Evolutionary conservation across 2,329 filamentous ascomycete species (phyloP), one percentile per base, ranked within the genome.

Genomic region (Beauveria sp.): DNA sequence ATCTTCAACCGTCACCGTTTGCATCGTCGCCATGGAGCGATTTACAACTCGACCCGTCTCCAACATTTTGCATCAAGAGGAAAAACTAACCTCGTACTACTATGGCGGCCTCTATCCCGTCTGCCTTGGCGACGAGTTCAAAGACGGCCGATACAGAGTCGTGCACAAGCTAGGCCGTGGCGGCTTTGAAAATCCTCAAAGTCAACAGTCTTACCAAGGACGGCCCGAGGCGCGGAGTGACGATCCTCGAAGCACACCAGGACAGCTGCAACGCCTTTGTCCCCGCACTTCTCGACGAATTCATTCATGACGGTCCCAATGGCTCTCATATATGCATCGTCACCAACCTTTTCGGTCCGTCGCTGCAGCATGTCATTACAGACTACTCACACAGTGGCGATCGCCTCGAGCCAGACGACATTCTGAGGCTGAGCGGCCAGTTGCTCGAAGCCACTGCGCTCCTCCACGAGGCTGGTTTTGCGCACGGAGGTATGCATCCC

Each of bases 51-150:
- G 28, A 31, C 28, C 28, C 28, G 10, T 31, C 1, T 31, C 28
- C 28, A 31, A 31, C 28, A 31, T 31, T 31, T 31, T 31, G 28
- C 28, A 31, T 31, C 28, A 31, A 3, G 28, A 31, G 8, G 28
- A 10, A 31, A 8, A 28, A 28, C 26, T 28, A 28, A 28, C 26
- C 7, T 28, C 26, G 26, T 8, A 8, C 8, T 31, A 9, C n/a
- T 9, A 20, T 16, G 74, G 75, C 10, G 75, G 75, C 22, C 77
- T 71, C 60, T 73, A 79, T 66, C 75, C 76, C 8, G 69, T 75
- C 7, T 69, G 65, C 34, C 67, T 79, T 9, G 75, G 74, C 16
- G 73, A 79, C 51, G 65, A 63, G 2, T 76, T 78, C 64, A 46
- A 56, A 14, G 61, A 72, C 62, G 71, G 68, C 16, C 71, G 74